Evolutionary conservation across 306 rosid species (phyloP).

Genomic region (Benincasa hispida): DNA sequence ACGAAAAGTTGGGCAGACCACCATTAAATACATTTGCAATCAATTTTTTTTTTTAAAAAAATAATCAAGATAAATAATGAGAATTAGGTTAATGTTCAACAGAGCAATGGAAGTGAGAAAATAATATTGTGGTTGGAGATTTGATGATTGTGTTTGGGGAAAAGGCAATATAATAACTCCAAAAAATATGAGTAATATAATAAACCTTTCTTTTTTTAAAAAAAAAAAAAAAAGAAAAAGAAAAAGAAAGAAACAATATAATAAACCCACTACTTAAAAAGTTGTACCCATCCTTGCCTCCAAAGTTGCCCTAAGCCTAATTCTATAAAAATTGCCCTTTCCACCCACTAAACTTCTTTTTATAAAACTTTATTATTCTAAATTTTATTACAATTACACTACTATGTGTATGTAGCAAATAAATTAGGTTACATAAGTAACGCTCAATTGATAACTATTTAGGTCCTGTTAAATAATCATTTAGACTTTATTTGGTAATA

Average conservation of each 20-base stretch:
- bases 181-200: background rate
- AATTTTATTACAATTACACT: too few relatives aligned
- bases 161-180: background rate
- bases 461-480: too few relatives aligned
- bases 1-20: too few relatives aligned
- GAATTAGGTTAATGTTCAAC: background rate
- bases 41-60: too few relatives aligned
- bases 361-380: too few relatives aligned
- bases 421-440: too few relatives aligned
- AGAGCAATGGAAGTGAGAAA: background rate
- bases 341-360: background rate
- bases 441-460: too few relatives aligned
- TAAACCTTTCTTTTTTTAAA: too few relatives aligned
- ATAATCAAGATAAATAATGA: background rate
- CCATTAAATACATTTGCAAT: too few relatives aligned
- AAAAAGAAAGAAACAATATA: too few relatives aligned
- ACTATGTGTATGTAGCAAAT: too few relatives aligned
- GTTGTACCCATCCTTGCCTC: background rate
- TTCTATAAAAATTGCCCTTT: background rate
- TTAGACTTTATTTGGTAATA: too few relatives aligned
- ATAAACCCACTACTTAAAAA: constrained; percentile 7
- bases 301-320: background rate
- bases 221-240: background rate
- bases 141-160: background rate
- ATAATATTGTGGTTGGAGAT: background rate